Evolutionary conservation across 495 filamentous ascomycete genomes (phyloP), one percentile per base, ranked within the genome.

Genomic region (Cenococcum geophilum): DNA sequence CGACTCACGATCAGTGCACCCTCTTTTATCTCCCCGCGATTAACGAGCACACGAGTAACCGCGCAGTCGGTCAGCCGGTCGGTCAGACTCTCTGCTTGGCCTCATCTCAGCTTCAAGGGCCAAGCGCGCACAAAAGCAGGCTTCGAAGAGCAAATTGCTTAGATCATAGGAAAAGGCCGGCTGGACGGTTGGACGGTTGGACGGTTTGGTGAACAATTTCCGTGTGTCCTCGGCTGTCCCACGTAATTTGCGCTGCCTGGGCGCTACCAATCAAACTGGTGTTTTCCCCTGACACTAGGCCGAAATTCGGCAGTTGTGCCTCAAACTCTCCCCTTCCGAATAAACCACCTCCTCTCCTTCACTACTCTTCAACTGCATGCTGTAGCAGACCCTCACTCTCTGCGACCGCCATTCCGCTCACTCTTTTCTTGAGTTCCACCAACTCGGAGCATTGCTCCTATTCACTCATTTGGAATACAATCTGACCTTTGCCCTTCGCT

Each of bases 401-500:
- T 21, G 9, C 12, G 20, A 18, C 27, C 32, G 20, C 18, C 55
- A 40, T 21, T 20, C 36, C 21, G 12, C 12, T 36, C 10, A 22
- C 36, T 48, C 18, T n/a, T 34, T 58, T 47, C 47, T 27, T 36
- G 42, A 21, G n/a, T 32, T 48, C 23, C 23, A 47, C 37, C 55
- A 27, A 48, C 36, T 48, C 55, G 55, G 55, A 58, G 55, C 23
- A 12, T 27, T 47, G 37, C 23, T 61, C 59, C 59, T 35, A 55
- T 61, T 56, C 59, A 61, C 45, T 61, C 59, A 21, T 61, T 56
- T 25, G 34, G 36, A 61, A 45, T 45, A 45, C 40, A 45, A 45
- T 45, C 40, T 4, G 3, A 16, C 40, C 40, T 18, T 45, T 10
- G 18, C 40, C 4, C 12, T 45, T 18, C 12, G 14, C 18, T 16